Evolutionary conservation across 1,284 basidiomycete genomes (phyloP).

Genomic region (Ganoderma lucidum): DNA sequence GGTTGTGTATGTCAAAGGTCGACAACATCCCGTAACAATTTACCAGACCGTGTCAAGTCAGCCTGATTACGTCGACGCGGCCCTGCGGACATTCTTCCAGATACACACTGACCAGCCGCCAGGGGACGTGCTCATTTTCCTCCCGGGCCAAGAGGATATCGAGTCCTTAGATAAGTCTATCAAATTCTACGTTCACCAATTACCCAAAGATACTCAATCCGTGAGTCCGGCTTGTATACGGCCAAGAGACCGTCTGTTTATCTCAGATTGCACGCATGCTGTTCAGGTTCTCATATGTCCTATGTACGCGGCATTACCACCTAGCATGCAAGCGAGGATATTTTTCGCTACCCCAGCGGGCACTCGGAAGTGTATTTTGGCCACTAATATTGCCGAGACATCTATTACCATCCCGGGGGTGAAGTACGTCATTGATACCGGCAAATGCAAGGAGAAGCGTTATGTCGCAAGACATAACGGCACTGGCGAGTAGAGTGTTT

Average conservation of each 20-base stretch:
- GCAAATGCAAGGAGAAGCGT: constrained; percentile 95
- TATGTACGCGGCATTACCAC: constrained; percentile 88
- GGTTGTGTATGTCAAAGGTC: constrained; percentile 90
- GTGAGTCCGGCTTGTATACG: constrained; percentile 47
- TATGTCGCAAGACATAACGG: constrained; percentile 75
- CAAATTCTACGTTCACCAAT: constrained; percentile 66
- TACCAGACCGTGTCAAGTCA: constrained; percentile 79
- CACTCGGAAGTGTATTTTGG: constrained; percentile 90
- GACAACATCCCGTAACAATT: constrained; percentile 91
- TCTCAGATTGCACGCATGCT: too few species aligned
- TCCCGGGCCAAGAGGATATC: constrained; percentile 98
- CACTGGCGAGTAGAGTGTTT: constrained; percentile 56
- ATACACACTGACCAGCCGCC: constrained; percentile 84
- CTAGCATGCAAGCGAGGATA: constrained; percentile 80
- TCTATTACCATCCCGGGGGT: constrained; percentile 98
- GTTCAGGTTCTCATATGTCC: constrained; percentile 75
- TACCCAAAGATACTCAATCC: constrained; percentile 61
- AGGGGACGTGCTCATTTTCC: constrained; percentile 94
- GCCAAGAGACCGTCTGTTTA: background rate
- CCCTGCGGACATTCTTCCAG: constrained; percentile 90
- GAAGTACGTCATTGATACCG: constrained; percentile 94
- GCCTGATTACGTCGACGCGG: constrained; percentile 89
- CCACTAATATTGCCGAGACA: constrained; percentile 98
- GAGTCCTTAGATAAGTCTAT: constrained; percentile 86
- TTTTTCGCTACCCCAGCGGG: constrained; percentile 76